Evolutionary conservation across 805 yeast genomes (phyloP), one percentile per base, ranked within the genome.

Genomic region (Kuraishia cidri): DNA sequence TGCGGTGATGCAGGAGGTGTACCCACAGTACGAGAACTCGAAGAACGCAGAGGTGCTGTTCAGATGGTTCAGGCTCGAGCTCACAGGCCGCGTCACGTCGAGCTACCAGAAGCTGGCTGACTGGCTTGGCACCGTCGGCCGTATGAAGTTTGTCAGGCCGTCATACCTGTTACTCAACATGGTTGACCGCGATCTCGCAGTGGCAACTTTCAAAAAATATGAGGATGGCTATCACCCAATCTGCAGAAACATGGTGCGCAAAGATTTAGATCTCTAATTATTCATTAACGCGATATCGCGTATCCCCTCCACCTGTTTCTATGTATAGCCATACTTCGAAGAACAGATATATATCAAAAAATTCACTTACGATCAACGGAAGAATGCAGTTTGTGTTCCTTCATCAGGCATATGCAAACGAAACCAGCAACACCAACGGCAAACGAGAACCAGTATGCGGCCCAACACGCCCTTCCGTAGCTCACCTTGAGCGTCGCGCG

Each of bases 81-180:
- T 84, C 6, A 58, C 65, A 0, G 80, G 79, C 20, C 59, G 64
- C 19, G 58, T 73, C 35, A 39, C 49, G 9, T 54, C 62, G 22
- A 60, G 62, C 32, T 71, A 79, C 51, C 58, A 56, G 36, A 58
- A 56, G 28, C 60, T 87, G 29, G 86, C 94, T 3, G 72, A 74
- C 33, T 87, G 95, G 95, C 66, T 87, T 35, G 94, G 90, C 9
- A 77, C 88, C 3, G 92, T 87, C 15, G 96, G 96, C 14, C 72
- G 96, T 64, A 87, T 87, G 96, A 87, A 87, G 61, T 87, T 79
- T 50, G 95, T 84, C 17, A 72, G 96, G 55, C 95, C 96, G 20
- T 85, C 92, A 4, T 86, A 75, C 58, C 67, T 74, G 29, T 58
- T 78, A 38, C 63, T 87, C 40, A 70, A 74, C 47, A 47, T 58